Percentiles rank a stretch among this genome's conserved stretches.
Conservation (phyloP, 306 rosid genomes). For the Quercus bicolor region DNA sequence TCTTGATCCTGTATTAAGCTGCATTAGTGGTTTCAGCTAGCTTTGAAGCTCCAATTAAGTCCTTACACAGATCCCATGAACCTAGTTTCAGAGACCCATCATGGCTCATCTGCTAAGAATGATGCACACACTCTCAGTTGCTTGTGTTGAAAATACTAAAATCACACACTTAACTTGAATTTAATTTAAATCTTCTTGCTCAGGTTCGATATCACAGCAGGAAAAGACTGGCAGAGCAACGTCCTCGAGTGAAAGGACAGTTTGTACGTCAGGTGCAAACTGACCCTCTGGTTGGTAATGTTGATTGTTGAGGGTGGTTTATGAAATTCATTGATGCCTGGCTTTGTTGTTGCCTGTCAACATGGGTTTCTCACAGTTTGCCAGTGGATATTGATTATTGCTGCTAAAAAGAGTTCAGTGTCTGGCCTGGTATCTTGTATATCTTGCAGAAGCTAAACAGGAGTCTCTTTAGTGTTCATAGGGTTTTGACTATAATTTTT, state of each 20-base stretch:
- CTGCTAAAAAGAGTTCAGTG: not conserved
- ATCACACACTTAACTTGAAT: not conserved
- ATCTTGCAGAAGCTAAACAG: constrained; percentile 17
- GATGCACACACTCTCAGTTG: constrained; percentile 33
- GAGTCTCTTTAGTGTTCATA: constrained; percentile 8
- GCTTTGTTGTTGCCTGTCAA: too few relatives aligned
- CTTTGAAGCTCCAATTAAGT: constrained; percentile 2
- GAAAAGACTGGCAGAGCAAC: constrained; percentile 64
- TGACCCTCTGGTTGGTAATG: constrained; percentile 17
- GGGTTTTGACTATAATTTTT: constrained; percentile 19
- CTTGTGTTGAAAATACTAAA: constrained; percentile 6
- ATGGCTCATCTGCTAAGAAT: constrained; percentile 12
- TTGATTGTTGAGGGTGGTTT: constrained; percentile 20
- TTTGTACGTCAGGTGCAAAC: constrained; percentile 50
- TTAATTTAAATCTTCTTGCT: constrained; percentile 16
- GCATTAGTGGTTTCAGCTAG: not conserved
- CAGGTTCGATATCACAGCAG: constrained; percentile 74
- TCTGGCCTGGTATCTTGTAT: constrained; percentile 14
- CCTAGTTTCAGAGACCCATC: not conserved
- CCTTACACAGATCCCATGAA: not conserved
- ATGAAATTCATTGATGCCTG: constrained; percentile 14
- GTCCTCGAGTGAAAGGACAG: constrained; percentile 73
- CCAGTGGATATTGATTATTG: not conserved
- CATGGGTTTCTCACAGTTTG: too few relatives aligned
- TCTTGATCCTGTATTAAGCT: not conserved